Conservation (phyloP, 768 basidiomycete species). For the Russula brevipes region DNA sequence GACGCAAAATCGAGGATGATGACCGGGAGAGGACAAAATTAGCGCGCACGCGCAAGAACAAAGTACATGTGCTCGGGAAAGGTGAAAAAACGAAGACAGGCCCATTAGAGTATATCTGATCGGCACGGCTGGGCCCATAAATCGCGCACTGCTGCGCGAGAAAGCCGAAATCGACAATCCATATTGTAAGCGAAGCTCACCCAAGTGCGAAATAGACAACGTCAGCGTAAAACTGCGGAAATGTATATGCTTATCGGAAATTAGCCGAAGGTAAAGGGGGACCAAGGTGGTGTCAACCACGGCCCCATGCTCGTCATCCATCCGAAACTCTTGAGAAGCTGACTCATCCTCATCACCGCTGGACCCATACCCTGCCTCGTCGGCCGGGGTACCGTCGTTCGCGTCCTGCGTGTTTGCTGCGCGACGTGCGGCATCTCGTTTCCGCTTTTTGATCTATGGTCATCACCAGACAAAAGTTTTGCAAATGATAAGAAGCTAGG, state of each 20-base stretch:
- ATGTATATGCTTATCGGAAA: constrained; percentile 13
- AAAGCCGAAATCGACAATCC: constrained; percentile 22
- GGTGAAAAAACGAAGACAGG: constrained; percentile 3
- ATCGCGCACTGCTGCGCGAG: constrained; percentile 14
- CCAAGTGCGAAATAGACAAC: constrained; percentile 29
- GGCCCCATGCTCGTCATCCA: constrained; percentile 20
- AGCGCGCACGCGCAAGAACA: constrained; percentile 21
- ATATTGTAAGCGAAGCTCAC: constrained; percentile 27
- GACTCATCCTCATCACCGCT: constrained; percentile 27
- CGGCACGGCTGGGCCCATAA: constrained; percentile 22
- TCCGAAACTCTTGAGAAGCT: constrained; percentile 26
- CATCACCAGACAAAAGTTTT: constrained; percentile 7
- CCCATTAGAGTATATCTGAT: constrained; percentile 27
- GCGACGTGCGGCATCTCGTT: constrained; percentile 24
- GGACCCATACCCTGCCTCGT: constrained; percentile 18
- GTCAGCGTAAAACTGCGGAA: constrained; percentile 22
- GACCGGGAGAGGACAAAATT: constrained; percentile 11
- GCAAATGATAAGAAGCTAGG: constrained; percentile 8
- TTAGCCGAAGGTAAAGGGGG: constrained; percentile 8
- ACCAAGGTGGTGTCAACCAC: constrained; percentile 15
- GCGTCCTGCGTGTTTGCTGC: constrained; percentile 12
- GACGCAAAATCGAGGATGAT: constrained; percentile 5
- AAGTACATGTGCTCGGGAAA: constrained; percentile 20
- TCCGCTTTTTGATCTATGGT: constrained; percentile 26
- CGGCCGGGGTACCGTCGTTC: constrained; percentile 13